Evolutionary conservation across 2,329 filamentous ascomycete species (phyloP), one percentile per base, ranked within the genome.

Genomic region (Penicillium occitanis): DNA sequence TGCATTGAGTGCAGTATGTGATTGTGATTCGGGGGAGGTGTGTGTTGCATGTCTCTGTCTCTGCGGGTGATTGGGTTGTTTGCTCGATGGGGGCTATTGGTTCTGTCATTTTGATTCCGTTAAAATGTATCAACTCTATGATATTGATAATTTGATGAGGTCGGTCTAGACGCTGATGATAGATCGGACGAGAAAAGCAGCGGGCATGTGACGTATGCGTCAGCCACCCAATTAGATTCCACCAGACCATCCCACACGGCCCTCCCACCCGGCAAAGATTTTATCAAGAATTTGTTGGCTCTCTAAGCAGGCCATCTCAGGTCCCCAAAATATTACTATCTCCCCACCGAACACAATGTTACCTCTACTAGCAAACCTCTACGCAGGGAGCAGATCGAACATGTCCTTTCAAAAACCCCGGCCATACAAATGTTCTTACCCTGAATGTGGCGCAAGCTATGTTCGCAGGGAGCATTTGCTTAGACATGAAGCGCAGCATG

Each of bases 1-100:
- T 91, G 79, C 93, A 97, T 80, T 97, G 92, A 0, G 92, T 97
- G 81, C 93, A 97, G 81, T 91, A 97, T 71, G 90, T 87, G 73
- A 97, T 97, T n/a, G 89, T 89, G 63, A 97, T 85, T 55, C 92
- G 87, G 3, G 93, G 93, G 11, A 91, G 81, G 30, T 78, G 77
- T 62, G 78, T 69, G 60, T 40, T 62, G 65, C 44, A n/a, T 37
- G n/a, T 53, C 33, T 57, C 19, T 51, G 25, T 17, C 25, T 30
- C 25, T 59, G 58, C 40, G 68, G 63, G 46, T 61, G 42, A 37
- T 11, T 57, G 40, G 30, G 40, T 37, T 50, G 63, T 11, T 42
- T 64, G 59, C n/a, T 68, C 65, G 22, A 67, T 55, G 6, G 62
- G 62, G 1, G 67, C 22, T 50, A 63, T 61, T 69, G 66, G 66